Conservation (phyloP, 2,329 filamentous ascomycete genomes). For the Exophiala alcalophila region DNA sequence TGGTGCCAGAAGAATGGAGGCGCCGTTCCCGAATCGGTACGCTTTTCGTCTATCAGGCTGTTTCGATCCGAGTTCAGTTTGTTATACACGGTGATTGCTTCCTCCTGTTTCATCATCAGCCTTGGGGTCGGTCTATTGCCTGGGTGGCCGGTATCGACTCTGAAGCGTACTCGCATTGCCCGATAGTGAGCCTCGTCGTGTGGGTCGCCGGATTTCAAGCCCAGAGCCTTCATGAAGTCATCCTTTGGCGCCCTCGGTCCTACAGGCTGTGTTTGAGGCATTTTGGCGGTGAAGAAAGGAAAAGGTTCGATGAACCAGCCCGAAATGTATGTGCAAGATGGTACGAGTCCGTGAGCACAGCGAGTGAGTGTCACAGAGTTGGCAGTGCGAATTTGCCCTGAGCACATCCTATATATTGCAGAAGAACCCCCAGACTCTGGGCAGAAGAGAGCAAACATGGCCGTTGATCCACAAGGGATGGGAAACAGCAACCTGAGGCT, state of each 20-base stretch:
- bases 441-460: slow-evolving; percentile 21
- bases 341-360: slow-evolving; percentile 24
- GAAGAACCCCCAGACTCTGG: slow-evolving; percentile 9
- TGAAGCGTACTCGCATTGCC: slow-evolving; percentile 43
- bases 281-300: slow-evolving; percentile 21
- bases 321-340: slow-evolving; percentile 29
- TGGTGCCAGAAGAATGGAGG: slow-evolving; percentile 49
- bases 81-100: slow-evolving; percentile 45
- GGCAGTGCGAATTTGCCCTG: slow-evolving; percentile 17
- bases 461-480: slow-evolving; percentile 20
- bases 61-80: slow-evolving; percentile 41
- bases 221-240: slow-evolving; percentile 47
- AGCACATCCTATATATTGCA: slow-evolving; percentile 26
- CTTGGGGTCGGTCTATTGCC: not conserved
- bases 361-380: slow-evolving; percentile 28
- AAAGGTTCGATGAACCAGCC: slow-evolving; percentile 21
- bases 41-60: slow-evolving; percentile 41
- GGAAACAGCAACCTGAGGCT: slow-evolving; percentile 8
- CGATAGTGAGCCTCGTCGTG: slow-evolving; percentile 45
- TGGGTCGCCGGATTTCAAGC: slow-evolving; percentile 40
- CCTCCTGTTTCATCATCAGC: slow-evolving; percentile 37
- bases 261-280: slow-evolving; percentile 27
- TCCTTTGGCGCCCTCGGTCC: slow-evolving; percentile 46
- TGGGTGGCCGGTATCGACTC: not conserved
- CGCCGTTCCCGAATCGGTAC: slow-evolving; percentile 37